Base-by-base conservation (phyloP, 1,284 basidiomycete genomes). In the Ganoderma resinaceum region DNA sequence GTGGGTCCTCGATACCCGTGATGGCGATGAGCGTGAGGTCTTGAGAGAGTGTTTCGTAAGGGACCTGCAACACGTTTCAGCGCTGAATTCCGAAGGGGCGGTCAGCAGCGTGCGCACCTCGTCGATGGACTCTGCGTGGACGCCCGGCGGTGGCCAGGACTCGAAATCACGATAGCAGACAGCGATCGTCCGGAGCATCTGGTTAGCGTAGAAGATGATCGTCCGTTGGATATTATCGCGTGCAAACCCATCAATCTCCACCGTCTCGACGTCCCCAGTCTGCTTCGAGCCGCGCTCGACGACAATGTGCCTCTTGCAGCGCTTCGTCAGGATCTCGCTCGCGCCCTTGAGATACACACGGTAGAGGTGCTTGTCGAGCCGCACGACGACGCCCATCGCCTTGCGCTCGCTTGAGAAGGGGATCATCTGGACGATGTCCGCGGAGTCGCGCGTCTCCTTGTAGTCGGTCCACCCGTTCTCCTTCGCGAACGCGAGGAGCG, bases 121-220 rank as follows among this genome's bases (percentile, higher is more conserved):
- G 67, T 87, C 85, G 33, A 87, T 83, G 38, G 86, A 84, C 53
- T 85, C 78, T 26, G 81, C 75, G 5, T 76, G 69, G 31, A 79
- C 74, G 23, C 82, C 85, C 8, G 77, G 76, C 8, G 97, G 96
- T 20, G 97, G 97, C 96, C 97, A 99, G 4, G 82, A 80, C 16
- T 89, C 81, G 71, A 98, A 92, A 77, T 99, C 97, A 59, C 91
- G 88, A 79, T 98, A 99, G 80, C 95, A 97, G 55, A 99, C 80
- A 2, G 95, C 95, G 71, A 99, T 94, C 0, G 97, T 98, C 61
- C 96, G 89, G 16, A 99, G 90, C 31, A 91, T 94, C 84, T 99
- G 97, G 80, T 96, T 95, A 76, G 97, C 97, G 79, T 98, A 99
- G 82, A 97, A 96, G 73, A 96, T 96, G 81, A 97, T 99, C 20